A percentile compares a stretch with the other conserved stretches of the same genome.
Evolutionary conservation across 1,284 basidiomycete genomes (phyloP).

Genomic region (Ceratobasidium sp.): DNA sequence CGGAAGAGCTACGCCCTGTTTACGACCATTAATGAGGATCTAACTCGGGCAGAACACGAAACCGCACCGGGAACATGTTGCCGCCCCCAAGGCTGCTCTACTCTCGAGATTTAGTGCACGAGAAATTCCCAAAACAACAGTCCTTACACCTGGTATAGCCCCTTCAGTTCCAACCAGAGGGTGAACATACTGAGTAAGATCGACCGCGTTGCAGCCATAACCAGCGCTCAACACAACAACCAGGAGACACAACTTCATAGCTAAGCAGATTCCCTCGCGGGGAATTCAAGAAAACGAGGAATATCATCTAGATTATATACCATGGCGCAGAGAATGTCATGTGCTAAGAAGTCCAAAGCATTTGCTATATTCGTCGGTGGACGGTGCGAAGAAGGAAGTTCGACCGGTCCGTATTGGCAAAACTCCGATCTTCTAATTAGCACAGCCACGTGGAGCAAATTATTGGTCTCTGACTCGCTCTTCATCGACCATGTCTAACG

Average conservation of each 20-base stretch:
- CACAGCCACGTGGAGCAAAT: conserved; percentile 16
- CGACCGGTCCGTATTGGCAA: background rate
- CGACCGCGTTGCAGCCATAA: background rate
- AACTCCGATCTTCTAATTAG: conserved; percentile 28
- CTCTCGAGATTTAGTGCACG: background rate
- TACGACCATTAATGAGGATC: background rate
- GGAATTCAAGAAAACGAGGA: background rate
- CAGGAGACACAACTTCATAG: conserved; percentile 1
- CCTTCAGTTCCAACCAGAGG: conserved; percentile 24
- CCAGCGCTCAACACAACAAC: background rate
- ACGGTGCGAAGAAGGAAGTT: conserved; percentile 5
- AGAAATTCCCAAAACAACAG: background rate
- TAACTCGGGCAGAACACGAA: background rate
- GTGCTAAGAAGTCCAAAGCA: background rate
- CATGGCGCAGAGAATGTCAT: background rate
- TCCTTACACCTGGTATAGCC: conserved; percentile 3
- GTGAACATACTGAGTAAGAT: conserved; percentile 14
- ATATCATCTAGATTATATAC: conserved; percentile 4
- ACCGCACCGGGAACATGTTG: conserved; percentile 34
- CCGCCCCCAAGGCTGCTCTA: conserved; percentile 35
- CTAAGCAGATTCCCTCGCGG: background rate
- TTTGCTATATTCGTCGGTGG: background rate
- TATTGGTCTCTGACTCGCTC: background rate
- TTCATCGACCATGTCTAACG: conserved; percentile 24
- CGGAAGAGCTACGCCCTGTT: conserved; percentile 21